Conservation (phyloP, 2,329 filamentous ascomycete genomes). For the Botrytis galanthina region DNA sequence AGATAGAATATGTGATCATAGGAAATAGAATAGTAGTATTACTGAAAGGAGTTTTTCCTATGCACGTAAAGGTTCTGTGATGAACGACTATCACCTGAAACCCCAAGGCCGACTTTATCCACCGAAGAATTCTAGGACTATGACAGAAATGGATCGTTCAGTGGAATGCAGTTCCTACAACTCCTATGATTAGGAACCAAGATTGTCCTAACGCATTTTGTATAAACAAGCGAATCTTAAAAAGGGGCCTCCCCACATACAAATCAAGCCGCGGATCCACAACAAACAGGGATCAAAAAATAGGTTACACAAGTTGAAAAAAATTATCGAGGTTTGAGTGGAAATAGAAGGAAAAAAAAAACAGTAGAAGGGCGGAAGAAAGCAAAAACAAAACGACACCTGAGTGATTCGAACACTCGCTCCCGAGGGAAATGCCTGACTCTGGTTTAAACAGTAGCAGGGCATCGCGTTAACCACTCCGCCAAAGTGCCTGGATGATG, state of each 20-base stretch:
- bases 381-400: not conserved
- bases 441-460: conserved; percentile 1
- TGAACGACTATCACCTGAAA: not conserved
- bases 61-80: not conserved
- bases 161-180: not conserved
- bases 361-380: accelerated
- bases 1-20: not conserved
- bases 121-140: not conserved
- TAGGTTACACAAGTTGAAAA: not conserved
- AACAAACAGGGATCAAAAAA: not conserved
- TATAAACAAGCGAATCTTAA: conserved; percentile 7
- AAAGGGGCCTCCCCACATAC: conserved; percentile 4
- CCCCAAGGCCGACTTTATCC: not conserved
- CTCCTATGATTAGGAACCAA: not conserved
- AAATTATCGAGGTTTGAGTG: not conserved
- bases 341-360: not conserved
- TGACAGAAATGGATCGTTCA: not conserved
- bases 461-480: conserved; percentile 20
- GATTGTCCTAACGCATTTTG: not conserved
- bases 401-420: conserved; percentile 18
- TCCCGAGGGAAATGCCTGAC: conserved; percentile 18
- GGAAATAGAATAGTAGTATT: not conserved
- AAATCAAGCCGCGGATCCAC: not conserved
- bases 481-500: conserved; percentile 3
- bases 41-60: not conserved